Evolutionary conservation across 176 grass and related monocot genomes (phyloP).

Genomic region (Pontederia crassipes): DNA sequence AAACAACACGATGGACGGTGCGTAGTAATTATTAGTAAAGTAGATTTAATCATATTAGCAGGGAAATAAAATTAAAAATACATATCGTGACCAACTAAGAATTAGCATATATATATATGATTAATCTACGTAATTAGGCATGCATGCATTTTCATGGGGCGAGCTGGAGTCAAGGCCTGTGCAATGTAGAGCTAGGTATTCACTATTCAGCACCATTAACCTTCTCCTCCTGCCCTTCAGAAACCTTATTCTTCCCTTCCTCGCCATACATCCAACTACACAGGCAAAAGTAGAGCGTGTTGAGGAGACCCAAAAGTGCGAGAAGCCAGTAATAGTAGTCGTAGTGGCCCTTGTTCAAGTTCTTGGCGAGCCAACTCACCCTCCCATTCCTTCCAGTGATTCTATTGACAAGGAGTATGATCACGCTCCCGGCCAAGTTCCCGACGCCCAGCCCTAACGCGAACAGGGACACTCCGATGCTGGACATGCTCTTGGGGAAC

Average conservation of each 20-base stretch:
- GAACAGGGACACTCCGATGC: slow-evolving; percentile 48
- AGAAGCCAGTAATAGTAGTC: slow-evolving; percentile 63
- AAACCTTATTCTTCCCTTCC: slow-evolving; percentile 39
- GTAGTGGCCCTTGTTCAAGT: slow-evolving; percentile 38
- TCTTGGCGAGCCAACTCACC: slow-evolving; percentile 28
- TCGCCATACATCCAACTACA: slow-evolving; percentile 46
- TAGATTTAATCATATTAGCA: too few relatives aligned
- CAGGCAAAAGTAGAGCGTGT: slow-evolving; percentile 35
- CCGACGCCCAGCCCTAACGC: slow-evolving; percentile 30
- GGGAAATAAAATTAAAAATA: too few relatives aligned
- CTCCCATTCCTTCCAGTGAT: slow-evolving; percentile 12
- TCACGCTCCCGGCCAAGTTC: slow-evolving; percentile 24
- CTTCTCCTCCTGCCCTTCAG: slow-evolving; percentile 26
- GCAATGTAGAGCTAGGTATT: too few relatives aligned
- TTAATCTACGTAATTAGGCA: too few relatives aligned
- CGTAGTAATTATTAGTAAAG: too few relatives aligned
- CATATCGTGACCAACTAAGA: too few relatives aligned
- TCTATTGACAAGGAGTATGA: slow-evolving; percentile 21
- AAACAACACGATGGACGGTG: too few relatives aligned
- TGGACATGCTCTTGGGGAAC: slow-evolving; percentile 48
- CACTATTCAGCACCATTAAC: neutral
- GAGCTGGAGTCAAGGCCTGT: too few relatives aligned
- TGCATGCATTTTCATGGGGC: too few relatives aligned
- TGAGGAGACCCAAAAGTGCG: slow-evolving; percentile 5
- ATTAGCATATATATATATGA: too few relatives aligned